Evolutionary conservation across 192 early-diverging fungal species (phyloP).

Genomic region (Dissophora ornata): DNA sequence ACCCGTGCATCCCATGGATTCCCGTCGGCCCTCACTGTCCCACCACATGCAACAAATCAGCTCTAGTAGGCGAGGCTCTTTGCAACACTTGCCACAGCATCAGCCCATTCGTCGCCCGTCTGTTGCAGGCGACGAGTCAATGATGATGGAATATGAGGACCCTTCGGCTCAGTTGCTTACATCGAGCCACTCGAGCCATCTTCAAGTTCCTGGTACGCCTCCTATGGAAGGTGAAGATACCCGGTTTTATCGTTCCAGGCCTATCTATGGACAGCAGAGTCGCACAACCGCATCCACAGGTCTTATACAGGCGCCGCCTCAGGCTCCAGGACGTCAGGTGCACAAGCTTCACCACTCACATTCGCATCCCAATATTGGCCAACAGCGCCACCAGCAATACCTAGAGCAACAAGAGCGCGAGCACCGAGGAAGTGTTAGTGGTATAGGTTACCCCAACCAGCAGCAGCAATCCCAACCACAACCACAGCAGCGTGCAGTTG

Average conservation of each 20-base stretch:
- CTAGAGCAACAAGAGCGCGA: slow-evolving; percentile 49
- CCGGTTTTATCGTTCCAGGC: slow-evolving; percentile 23
- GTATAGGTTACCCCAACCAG: slow-evolving; percentile 4
- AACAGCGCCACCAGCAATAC: slow-evolving; percentile 37
- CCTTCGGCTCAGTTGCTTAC: neutral
- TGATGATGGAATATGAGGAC: slow-evolving; percentile 49
- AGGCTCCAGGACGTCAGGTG: slow-evolving; percentile 3
- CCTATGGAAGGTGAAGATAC: slow-evolving; percentile 33
- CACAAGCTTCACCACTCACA: slow-evolving; percentile 51
- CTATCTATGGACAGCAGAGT: slow-evolving; percentile 5
- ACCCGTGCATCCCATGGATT: slow-evolving; percentile 8
- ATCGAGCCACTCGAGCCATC: neutral
- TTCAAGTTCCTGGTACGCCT: slow-evolving; percentile 33
- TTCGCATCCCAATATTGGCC: slow-evolving; percentile 52
- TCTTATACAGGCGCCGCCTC: neutral
- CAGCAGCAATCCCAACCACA: slow-evolving; percentile 3
- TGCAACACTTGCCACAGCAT: neutral
- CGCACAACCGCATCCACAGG: slow-evolving; percentile 23
- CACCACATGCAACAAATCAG: slow-evolving; percentile 6
- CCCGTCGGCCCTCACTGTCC: slow-evolving; percentile 17
- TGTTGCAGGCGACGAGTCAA: slow-evolving; percentile 22
- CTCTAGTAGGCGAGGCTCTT: slow-evolving; percentile 23
- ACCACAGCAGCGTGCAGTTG: slow-evolving; percentile 10
- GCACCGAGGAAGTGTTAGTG: slow-evolving; percentile 23
- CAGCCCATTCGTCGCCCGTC: slow-evolving; percentile 26